Base-by-base conservation (phyloP, 2,329 filamentous ascomycete genomes). In the Colletotrichum neosansevieriae region DNA sequence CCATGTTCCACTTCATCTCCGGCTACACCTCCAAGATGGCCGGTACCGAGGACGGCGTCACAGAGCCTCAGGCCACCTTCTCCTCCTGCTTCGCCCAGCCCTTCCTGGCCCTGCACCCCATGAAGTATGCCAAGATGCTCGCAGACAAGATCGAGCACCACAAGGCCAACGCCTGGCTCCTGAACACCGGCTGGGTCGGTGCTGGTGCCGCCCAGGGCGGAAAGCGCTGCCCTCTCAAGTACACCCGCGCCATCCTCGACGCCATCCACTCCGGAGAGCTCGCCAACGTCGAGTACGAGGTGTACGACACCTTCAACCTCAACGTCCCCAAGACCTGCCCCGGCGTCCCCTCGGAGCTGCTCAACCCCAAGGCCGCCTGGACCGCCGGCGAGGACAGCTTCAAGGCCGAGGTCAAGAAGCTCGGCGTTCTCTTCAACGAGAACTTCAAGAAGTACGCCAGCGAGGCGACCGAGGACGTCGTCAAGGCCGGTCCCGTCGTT, bases 1-100 rank as follows among this genome's bases (percentile, higher is more conserved):
- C 94, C 81, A 98, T 99, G 95, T 99, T 98, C 91, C 96, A 99
- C 88, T 99, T 99, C 90, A 99, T 99, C 84, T 97, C 93, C 17
- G 96, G 96, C 75, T 99, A 99, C 88, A 99, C 96, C 72, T 98
- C 95, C 79, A 99, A 99, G 91, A 99, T 99, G 96, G 96, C 96
- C 73, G 96, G 96, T 77, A 99, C 96, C 38, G 96, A 99, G 85
- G 94, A 98, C 73, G 96, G 96, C 77, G 90, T 99, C 73, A 97
- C 93, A 10, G 96, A 99, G 85, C 96, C 96, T 72, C 94, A 98
- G 84, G 96, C 96, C 24, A 99, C 96, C 77, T 99, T 99, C 90
- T 98, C 94, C 29, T 97, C 94, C 60, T 99, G 96, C 90, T 99
- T 99, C 84, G 96, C 96, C 64, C 96, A 99, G 85, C 96, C 96